Percentiles rank a stretch among this genome's conserved stretches.
phyloP scores from a whole-genome alignment of 179 eudicot species.

The Silene noctiflora region DNA sequence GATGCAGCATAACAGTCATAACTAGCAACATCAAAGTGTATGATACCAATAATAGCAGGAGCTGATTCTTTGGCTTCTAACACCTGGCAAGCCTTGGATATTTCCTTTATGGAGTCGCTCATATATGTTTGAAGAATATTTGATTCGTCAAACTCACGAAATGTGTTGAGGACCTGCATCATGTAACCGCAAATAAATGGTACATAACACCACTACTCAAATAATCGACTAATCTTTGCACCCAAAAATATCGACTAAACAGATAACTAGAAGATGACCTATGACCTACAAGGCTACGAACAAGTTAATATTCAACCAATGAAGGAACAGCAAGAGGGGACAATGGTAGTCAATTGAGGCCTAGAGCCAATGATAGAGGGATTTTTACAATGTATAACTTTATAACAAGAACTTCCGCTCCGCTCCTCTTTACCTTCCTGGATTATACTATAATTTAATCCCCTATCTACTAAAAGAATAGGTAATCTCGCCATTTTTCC shows the following conservation, averaged over 20 bases:
- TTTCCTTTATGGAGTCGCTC: conserved; percentile 79
- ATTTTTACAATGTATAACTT: no score
- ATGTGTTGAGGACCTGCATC: conserved; percentile 69
- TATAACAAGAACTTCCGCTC: no score
- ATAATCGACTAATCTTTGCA: neutral
- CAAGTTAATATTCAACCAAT: neutral
- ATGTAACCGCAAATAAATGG: conserved; percentile 4
- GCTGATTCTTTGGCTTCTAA: conserved; percentile 93
- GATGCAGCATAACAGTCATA: conserved; percentile 7
- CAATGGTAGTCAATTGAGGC: neutral
- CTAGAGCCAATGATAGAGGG: neutral
- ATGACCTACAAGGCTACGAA: no score
- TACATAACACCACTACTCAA: neutral
- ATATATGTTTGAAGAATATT: conserved; percentile 76
- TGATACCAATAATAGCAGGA: conserved; percentile 74
- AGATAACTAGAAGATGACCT: neutral
- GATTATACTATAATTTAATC: no score
- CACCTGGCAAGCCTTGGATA: conserved; percentile 81
- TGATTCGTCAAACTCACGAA: conserved; percentile 82
- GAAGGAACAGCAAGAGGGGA: neutral
- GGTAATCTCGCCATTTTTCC: no score
- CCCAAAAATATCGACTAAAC: neutral
- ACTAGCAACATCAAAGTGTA: neutral
- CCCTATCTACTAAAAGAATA: no score
- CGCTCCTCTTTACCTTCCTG: no score